A percentile compares a stretch with the other conserved stretches of the same genome.
phyloP scores from a whole-genome alignment of 1,284 basidiomycete genomes.

The Pterulicium gracile region DNA sequence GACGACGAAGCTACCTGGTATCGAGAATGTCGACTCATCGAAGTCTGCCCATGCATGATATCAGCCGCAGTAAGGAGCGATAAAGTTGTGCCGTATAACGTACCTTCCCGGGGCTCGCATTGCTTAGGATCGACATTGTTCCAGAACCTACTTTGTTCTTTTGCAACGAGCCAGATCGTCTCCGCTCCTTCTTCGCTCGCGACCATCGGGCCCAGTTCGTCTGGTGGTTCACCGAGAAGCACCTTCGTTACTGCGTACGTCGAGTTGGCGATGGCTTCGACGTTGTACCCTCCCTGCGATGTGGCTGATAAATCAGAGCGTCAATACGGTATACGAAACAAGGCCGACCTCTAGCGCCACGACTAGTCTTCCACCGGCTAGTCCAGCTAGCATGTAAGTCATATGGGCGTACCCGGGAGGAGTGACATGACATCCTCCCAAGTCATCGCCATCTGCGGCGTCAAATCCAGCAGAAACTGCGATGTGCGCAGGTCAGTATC shows the following conservation, averaged over 20 bases:
- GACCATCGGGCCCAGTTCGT: constrained; percentile 55
- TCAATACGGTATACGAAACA: background rate
- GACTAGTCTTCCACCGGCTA: constrained; percentile 84
- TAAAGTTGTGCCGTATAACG: constrained; percentile 4
- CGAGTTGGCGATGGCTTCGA: constrained; percentile 81
- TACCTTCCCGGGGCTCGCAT: constrained; percentile 71
- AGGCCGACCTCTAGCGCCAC: constrained; percentile 81
- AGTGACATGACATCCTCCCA: constrained; percentile 86
- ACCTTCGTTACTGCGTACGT: constrained; percentile 80
- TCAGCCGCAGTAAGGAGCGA: background rate
- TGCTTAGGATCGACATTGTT: constrained; percentile 70
- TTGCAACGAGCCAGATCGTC: constrained; percentile 80
- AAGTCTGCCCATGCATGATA: constrained; percentile 28
- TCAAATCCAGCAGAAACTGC: constrained; percentile 97
- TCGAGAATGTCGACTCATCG: constrained; percentile 47
- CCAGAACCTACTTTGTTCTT: constrained; percentile 87
- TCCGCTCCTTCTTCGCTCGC: constrained; percentile 76
- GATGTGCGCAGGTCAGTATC: too few relatives aligned
- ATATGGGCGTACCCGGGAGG: constrained; percentile 97
- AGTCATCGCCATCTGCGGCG: constrained; percentile 85
- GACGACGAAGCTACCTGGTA: constrained; percentile 33
- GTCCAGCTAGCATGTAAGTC: constrained; percentile 91
- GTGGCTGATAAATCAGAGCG: constrained; percentile 6
- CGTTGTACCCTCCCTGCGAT: constrained; percentile 86
- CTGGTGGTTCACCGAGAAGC: constrained; percentile 80